These are phyloP conservation scores for Colletotrichum sp. DNA, from an alignment of 2,329 filamentous ascomycete species.

Conservation along the genomic window DNA sequence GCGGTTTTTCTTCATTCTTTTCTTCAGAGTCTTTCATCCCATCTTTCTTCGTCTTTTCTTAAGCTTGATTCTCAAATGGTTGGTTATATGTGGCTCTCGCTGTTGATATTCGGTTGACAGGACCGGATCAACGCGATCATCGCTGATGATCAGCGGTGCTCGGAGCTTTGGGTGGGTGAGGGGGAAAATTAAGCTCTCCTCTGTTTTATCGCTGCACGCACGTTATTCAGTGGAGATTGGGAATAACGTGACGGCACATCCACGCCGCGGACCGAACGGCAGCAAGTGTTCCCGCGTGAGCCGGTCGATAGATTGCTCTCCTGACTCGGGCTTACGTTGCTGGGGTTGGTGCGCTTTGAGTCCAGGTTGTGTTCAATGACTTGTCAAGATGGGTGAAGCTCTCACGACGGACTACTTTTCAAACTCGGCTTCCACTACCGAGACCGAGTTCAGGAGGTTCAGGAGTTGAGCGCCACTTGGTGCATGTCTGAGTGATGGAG, in stretches of 20 bases:
- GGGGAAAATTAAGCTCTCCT: background rate
- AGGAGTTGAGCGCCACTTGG: background rate
- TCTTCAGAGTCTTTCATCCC: background rate
- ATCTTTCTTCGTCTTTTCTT: background rate
- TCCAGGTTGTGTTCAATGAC: background rate
- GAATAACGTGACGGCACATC: background rate
- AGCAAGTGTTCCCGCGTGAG: background rate
- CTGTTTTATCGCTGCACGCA: background rate
- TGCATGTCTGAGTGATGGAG: background rate
- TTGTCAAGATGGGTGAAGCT: background rate
- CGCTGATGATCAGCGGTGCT: background rate
- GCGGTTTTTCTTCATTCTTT: background rate
- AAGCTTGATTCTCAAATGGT: background rate
- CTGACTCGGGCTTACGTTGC: background rate
- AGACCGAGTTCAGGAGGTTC: background rate
- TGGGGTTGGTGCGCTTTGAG: background rate
- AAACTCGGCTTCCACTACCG: background rate
- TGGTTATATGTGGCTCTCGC: background rate
- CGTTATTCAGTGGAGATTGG: slow-evolving; percentile 10
- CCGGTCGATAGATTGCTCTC: background rate
- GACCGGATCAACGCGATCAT: slow-evolving; percentile 9
- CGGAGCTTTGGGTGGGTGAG: background rate
- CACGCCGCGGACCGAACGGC: background rate
- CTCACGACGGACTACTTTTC: background rate
- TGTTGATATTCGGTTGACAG: background rate